phyloP scores from a whole-genome alignment of 495 filamentous ascomycete genomes.

The Terfezia claveryi region DNA sequence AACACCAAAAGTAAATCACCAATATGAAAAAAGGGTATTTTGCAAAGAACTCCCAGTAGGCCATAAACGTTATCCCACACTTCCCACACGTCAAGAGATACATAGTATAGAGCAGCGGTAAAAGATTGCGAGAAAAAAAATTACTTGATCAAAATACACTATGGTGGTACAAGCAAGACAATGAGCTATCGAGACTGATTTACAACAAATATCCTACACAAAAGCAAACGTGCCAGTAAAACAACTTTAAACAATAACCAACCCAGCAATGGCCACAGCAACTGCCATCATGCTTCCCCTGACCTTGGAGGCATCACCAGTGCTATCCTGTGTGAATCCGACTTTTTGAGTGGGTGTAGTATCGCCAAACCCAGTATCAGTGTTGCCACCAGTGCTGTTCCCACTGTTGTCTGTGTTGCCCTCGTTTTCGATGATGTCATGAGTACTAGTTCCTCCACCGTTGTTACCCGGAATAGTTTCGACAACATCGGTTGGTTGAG shows the following conservation, averaged over 20 bases:
- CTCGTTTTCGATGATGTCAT: neutral
- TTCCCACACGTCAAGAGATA: too few species aligned
- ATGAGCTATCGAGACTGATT: too few species aligned
- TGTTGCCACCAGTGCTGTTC: neutral
- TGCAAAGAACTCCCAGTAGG: too few species aligned
- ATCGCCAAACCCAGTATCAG: neutral
- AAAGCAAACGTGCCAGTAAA: neutral
- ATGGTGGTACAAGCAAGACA: too few species aligned
- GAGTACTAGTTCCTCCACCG: neutral
- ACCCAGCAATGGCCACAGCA: neutral
- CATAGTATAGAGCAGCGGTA: too few species aligned
- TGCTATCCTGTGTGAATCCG: neutral
- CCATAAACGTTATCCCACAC: too few species aligned
- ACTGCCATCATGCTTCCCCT: neutral
- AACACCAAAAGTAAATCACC: too few species aligned
- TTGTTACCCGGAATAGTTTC: neutral
- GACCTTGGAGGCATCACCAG: neutral
- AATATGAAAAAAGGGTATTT: too few species aligned
- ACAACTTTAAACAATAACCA: neutral
- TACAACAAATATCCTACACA: neutral
- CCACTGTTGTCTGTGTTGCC: neutral
- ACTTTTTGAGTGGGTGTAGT: neutral
- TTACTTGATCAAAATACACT: too few species aligned
- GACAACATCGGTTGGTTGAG: constrained; percentile 1
- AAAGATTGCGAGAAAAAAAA: too few species aligned